Conservation (phyloP, 2,329 filamentous ascomycete genomes). For the Pseudocercospora vitis region DNA sequence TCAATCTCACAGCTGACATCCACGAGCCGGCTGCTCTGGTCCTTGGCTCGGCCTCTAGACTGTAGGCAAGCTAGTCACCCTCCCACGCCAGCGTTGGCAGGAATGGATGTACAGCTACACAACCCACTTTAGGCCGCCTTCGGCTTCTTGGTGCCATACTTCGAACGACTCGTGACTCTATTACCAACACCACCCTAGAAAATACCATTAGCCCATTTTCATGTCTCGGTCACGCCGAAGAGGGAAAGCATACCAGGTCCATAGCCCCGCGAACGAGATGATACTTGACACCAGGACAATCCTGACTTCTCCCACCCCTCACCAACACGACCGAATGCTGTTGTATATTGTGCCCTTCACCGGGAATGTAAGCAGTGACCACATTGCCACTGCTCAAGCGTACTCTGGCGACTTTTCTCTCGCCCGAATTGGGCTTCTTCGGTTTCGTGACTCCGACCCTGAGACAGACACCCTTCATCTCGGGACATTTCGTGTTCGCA, state of each 20-base stretch:
- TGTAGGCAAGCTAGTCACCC: no score
- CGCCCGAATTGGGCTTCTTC: slow-evolving; percentile 98
- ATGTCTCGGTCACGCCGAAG: not conserved
- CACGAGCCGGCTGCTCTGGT: no score
- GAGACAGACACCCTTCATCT: slow-evolving; percentile 93
- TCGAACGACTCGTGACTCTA: slow-evolving; percentile 80
- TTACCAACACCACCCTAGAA: slow-evolving; percentile 82
- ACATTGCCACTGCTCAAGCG: slow-evolving; percentile 82
- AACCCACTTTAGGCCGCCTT: slow-evolving; percentile 63
- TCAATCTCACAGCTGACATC: no score
- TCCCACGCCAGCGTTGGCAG: not conserved
- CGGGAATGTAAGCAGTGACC: slow-evolving; percentile 91
- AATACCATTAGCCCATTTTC: slow-evolving; percentile 3
- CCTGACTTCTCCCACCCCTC: slow-evolving; percentile 87
- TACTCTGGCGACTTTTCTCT: slow-evolving; percentile 92
- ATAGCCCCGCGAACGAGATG: slow-evolving; percentile 86
- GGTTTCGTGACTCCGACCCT: slow-evolving; percentile 91
- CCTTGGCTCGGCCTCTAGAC: no score
- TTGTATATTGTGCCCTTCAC: slow-evolving; percentile 97
- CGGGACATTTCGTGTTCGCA: slow-evolving; percentile 60
- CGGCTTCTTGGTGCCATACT: slow-evolving; percentile 98
- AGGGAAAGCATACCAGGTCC: slow-evolving; percentile 72
- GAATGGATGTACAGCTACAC: not conserved
- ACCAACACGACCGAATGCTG: slow-evolving; percentile 97
- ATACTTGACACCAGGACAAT: slow-evolving; percentile 98